Evolutionary conservation across 2,329 filamentous ascomycete species (phyloP), one percentile per base, ranked within the genome.

Genomic region (Lachnellula willkommii): DNA sequence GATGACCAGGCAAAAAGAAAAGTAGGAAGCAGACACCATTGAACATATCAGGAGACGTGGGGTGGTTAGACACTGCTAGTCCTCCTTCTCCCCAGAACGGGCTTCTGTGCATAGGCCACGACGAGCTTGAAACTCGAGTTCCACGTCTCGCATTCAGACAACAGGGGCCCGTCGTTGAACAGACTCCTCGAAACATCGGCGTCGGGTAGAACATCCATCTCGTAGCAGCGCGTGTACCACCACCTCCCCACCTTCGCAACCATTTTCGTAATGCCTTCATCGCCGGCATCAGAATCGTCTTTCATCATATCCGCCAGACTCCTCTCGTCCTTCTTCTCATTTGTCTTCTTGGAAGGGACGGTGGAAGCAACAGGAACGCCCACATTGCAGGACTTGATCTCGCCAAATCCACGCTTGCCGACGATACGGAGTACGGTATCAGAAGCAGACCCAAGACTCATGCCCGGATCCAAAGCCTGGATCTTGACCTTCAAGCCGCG

Each of bases 211-310:
- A 85, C 77, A 4, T 81, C 78, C 55, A 80, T 83, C 72, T 96
- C 93, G 70, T 96, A 97, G 75, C 93, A 96, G 52, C 88, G 84
- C 9, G 84, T 89, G 72, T 96, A 97, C 94, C 94, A 99, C 90
- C 93, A 97, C 45, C 94, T 82, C 2, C 91, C 93, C 11, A 97
- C 93, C 60, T 85, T 87, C 15, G 91, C 88, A 22, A 97, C 91
- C 79, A 95, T 95, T 68, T 90, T 92, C 14, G 90, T 90, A 68
- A 97, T 96, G 62, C 84, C 87, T 67, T 91, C 89, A 63, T 96
- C 90, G 22, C 88, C 87, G 14, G 81, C 76, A 0, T 83, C 78
- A n/a, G 82, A 81, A 37, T 85, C 79, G 61, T 90, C 85, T 32
- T 79, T 84, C 72, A 90, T 87, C 73, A 90, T 83, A 66, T 91